These are phyloP conservation scores for Acer yangbiense DNA, from an alignment of 345 rosid species.

Conservation along the genomic window DNA sequence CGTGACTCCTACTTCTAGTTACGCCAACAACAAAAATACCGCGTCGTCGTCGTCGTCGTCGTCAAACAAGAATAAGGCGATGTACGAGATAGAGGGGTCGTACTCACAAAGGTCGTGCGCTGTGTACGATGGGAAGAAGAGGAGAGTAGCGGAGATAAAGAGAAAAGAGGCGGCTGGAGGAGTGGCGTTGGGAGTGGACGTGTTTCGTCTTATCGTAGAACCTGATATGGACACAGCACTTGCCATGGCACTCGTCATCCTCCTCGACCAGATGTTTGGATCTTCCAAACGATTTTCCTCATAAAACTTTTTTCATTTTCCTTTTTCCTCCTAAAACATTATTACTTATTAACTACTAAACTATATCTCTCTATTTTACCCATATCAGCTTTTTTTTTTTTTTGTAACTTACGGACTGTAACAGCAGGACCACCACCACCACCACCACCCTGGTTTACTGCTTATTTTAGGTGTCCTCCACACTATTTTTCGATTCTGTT, in stretches of 20 bases:
- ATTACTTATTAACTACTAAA: too few species aligned
- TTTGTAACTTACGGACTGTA: not conserved
- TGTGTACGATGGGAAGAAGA: constrained; percentile 60
- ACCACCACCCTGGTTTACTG: not conserved
- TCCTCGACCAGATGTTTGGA: constrained; percentile 89
- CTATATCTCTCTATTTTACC: too few species aligned
- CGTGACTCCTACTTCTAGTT: constrained; percentile 23
- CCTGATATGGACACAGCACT: constrained; percentile 56
- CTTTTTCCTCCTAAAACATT: constrained; percentile 12
- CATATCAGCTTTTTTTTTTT: constrained; percentile 19
- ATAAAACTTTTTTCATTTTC: not conserved
- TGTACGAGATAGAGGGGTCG: constrained; percentile 83
- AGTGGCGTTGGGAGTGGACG: constrained; percentile 68
- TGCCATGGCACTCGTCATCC: constrained; percentile 86
- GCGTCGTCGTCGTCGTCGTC: constrained; percentile 8
- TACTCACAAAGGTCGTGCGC: constrained; percentile 63
- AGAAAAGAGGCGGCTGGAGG: constrained; percentile 67
- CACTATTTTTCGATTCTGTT: not conserved
- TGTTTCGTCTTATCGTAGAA: constrained; percentile 69
- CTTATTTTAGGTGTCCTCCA: not conserved
- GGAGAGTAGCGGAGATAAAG: constrained; percentile 63
- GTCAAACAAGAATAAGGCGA: constrained; percentile 10
- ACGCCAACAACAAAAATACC: not conserved
- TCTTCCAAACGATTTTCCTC: constrained; percentile 47
- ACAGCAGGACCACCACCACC: not conserved